These are phyloP conservation scores for Euphorbia celastroides DNA, from an alignment of 441 rosid species.

Conservation along the genomic window DNA sequence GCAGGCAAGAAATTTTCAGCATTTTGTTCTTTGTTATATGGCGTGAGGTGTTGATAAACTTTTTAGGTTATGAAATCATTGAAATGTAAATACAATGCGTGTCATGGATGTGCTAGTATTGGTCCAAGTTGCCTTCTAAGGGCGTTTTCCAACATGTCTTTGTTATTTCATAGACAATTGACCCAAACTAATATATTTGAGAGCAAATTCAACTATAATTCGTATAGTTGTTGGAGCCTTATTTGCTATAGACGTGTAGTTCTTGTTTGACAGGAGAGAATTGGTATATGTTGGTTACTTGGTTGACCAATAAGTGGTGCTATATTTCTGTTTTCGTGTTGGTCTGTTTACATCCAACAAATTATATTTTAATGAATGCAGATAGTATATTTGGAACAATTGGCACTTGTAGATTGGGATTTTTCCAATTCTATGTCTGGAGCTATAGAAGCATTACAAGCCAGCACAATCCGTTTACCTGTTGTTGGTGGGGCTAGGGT, in stretches of 20 bases:
- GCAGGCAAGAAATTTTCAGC: slow-evolving; percentile 42
- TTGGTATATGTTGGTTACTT: neutral
- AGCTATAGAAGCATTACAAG: slow-evolving; percentile 67
- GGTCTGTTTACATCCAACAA: slow-evolving; percentile 5
- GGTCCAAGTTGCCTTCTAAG: neutral
- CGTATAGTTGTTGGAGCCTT: neutral
- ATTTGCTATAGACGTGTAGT: neutral
- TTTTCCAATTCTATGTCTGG: slow-evolving; percentile 60
- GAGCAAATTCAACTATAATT: neutral
- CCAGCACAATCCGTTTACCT: slow-evolving; percentile 91
- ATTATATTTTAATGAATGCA: slow-evolving; percentile 28
- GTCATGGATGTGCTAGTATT: neutral
- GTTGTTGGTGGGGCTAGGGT: slow-evolving; percentile 79
- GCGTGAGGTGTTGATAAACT: neutral
- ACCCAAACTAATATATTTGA: neutral
- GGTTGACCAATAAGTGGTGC: neutral
- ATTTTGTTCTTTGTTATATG: neutral
- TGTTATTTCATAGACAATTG: neutral
- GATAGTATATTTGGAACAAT: slow-evolving; percentile 63
- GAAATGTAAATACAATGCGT: neutral
- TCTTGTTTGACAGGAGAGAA: neutral
- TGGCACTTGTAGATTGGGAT: slow-evolving; percentile 49
- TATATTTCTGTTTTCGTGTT: neutral
- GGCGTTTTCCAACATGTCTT: neutral
- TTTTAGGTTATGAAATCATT: neutral